phyloP scores from a whole-genome alignment of 106 monocot genomes.

The Apostasia ramifera region DNA sequence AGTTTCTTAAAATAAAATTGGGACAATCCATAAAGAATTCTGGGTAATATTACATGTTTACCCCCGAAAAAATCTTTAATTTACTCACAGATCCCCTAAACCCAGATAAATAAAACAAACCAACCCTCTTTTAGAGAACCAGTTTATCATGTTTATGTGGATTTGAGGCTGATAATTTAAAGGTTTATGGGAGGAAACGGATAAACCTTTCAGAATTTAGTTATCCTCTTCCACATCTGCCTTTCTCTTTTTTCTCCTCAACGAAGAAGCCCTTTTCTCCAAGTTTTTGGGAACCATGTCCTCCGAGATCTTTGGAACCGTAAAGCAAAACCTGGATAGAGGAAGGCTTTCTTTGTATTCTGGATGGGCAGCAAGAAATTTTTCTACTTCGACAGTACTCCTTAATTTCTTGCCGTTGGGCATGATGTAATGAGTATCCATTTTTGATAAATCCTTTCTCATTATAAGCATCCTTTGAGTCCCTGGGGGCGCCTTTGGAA shows the following conservation, averaged over 20 bases:
- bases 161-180: too few relatives aligned
- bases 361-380: conserved; percentile 60
- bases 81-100: too few relatives aligned
- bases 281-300: conserved; percentile 36
- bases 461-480: conserved; percentile 40
- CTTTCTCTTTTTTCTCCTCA: conserved; percentile 34
- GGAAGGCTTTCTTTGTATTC: conserved; percentile 46
- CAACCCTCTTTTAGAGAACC: too few relatives aligned
- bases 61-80: too few relatives aligned
- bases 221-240: background rate
- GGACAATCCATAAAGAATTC: too few relatives aligned
- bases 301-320: conserved; percentile 47
- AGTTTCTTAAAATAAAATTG: too few relatives aligned
- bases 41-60: too few relatives aligned
- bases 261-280: conserved; percentile 13
- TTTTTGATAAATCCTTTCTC: conserved; percentile 65
- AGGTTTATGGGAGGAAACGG: too few relatives aligned
- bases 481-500: conserved; percentile 61
- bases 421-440: conserved; percentile 70
- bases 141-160: too few relatives aligned
- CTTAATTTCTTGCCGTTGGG: conserved; percentile 80
- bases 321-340: conserved; percentile 36
- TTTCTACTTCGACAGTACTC: conserved; percentile 51
- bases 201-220: too few relatives aligned
- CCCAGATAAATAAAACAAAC: too few relatives aligned